phyloP scores from a whole-genome alignment of 2,329 filamentous ascomycete genomes.

The Niveomyces coronatus region DNA sequence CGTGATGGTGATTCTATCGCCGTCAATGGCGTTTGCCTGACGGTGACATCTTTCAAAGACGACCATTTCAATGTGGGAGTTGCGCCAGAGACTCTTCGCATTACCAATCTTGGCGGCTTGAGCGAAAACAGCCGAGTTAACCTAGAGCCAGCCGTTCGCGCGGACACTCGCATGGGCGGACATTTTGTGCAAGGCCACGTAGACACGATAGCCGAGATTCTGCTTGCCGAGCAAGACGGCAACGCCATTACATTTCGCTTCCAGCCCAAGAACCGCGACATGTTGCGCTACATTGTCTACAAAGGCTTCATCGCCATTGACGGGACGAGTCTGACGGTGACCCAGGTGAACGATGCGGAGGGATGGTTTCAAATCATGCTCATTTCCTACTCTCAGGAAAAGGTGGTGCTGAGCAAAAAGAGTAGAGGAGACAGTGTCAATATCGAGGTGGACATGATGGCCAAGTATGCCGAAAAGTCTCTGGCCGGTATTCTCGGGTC shows the following conservation, averaged over 20 bases:
- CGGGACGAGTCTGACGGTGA: constrained; percentile 88
- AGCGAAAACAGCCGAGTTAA: constrained; percentile 62
- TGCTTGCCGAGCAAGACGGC: constrained; percentile 66
- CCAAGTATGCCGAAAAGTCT: constrained; percentile 84
- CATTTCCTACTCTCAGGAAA: constrained; percentile 91
- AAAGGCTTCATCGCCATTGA: constrained; percentile 95
- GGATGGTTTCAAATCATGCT: constrained; percentile 96
- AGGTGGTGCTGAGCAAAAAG: constrained; percentile 75
- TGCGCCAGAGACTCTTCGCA: constrained; percentile 87
- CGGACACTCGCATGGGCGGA: constrained; percentile 89
- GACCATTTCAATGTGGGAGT: constrained; percentile 79
- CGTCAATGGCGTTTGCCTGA: constrained; percentile 93
- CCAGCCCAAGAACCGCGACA: constrained; percentile 53
- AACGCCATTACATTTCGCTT: constrained; percentile 86
- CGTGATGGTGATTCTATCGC: constrained; percentile 88
- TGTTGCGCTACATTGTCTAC: constrained; percentile 83
- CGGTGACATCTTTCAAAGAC: constrained; percentile 53
- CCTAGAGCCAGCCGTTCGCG: constrained; percentile 85
- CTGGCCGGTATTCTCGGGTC: constrained; percentile 59
- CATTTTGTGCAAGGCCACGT: constrained; percentile 98
- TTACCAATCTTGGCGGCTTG: constrained; percentile 84
- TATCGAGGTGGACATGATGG: constrained; percentile 83
- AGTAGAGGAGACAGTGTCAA: constrained; percentile 73
- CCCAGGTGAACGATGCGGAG: constrained; percentile 66
- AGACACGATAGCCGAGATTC: constrained; percentile 73